These are phyloP conservation scores for Erodium maritimum DNA, from an alignment of 345 rosid species.

Conservation along the genomic window DNA sequence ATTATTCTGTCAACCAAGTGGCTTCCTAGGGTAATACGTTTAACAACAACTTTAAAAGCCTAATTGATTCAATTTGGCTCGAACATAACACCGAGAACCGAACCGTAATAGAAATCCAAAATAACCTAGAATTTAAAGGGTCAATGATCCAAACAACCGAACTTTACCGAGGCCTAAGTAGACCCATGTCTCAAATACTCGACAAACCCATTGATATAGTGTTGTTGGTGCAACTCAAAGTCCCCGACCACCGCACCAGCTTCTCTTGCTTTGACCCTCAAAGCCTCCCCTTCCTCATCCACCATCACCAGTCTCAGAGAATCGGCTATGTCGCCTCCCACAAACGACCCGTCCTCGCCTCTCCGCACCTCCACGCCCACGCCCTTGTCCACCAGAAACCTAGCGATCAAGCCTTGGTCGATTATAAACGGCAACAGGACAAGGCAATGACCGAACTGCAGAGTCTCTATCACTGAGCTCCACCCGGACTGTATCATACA, in stretches of 20 bases:
- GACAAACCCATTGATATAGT: conserved; percentile 10
- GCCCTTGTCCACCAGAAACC: conserved; percentile 17
- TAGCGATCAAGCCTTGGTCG: conserved; percentile 19
- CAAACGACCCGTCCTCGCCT: conserved; percentile 17
- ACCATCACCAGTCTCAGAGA: conserved; percentile 17
- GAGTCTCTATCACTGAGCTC: conserved; percentile 16
- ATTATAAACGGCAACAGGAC: conserved; percentile 14
- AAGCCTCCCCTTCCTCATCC: conserved; percentile 6
- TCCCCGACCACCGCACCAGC: conserved; percentile 8
- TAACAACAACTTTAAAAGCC: too few relatives aligned
- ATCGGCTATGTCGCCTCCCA: conserved; percentile 5
- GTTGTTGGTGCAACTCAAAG: conserved; percentile 8
- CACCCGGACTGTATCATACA: conserved; percentile 21
- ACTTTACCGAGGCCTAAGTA: too few relatives aligned
- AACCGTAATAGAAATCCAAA: too few relatives aligned
- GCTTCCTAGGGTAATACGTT: too few relatives aligned
- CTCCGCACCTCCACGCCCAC: conserved; percentile 17
- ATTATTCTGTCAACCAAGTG: too few relatives aligned
- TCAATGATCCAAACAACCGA: too few relatives aligned
- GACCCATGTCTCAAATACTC: conserved; percentile 8
- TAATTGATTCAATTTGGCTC: too few relatives aligned
- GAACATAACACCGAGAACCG: too few relatives aligned
- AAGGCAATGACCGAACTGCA: conserved; percentile 18
- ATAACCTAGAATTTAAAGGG: too few relatives aligned
- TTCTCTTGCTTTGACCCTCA: conserved; percentile 10